Percentiles rank a stretch among this genome's conserved stretches.
Evolutionary conservation across 2,329 filamentous ascomycete genomes (phyloP).

Genomic region (Thielaviopsis populi): DNA sequence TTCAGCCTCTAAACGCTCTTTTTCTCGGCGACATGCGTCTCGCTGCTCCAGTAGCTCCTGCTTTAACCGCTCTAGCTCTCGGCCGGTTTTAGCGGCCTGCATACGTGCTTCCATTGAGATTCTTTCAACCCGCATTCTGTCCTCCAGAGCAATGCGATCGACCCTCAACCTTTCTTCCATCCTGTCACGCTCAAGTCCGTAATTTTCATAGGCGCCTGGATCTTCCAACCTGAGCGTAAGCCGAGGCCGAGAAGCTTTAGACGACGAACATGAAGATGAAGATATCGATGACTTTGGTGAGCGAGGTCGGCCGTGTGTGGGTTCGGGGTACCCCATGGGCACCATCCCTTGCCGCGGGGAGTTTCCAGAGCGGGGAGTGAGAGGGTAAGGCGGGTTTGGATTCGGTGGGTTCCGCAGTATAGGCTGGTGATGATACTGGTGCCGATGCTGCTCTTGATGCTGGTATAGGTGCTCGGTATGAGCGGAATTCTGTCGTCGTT

Average conservation of each 20-base stretch:
- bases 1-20: slow-evolving; percentile 26
- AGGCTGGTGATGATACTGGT: not conserved
- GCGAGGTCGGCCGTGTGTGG: not conserved
- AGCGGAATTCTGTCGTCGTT: not conserved
- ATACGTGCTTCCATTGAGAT: slow-evolving; percentile 3
- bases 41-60: not conserved
- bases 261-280: not conserved
- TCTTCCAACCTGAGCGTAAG: not conserved
- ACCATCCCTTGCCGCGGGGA: not conserved
- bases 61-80: slow-evolving; percentile 6
- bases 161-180: not conserved
- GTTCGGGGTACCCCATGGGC: not conserved
- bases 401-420: not conserved
- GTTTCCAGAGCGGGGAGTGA: not conserved
- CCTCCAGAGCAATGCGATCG: not conserved
- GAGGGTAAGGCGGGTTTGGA: not conserved
- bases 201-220: not conserved
- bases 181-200: not conserved
- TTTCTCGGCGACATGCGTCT: slow-evolving; percentile 4
- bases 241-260: not conserved
- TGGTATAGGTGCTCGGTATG: not conserved
- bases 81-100: not conserved
- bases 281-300: not conserved
- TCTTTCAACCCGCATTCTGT: not conserved
- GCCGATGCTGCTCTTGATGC: not conserved